Base-by-base conservation (phyloP, 352 stramenopile genomes). In the Globisporangium yorkense region DNA sequence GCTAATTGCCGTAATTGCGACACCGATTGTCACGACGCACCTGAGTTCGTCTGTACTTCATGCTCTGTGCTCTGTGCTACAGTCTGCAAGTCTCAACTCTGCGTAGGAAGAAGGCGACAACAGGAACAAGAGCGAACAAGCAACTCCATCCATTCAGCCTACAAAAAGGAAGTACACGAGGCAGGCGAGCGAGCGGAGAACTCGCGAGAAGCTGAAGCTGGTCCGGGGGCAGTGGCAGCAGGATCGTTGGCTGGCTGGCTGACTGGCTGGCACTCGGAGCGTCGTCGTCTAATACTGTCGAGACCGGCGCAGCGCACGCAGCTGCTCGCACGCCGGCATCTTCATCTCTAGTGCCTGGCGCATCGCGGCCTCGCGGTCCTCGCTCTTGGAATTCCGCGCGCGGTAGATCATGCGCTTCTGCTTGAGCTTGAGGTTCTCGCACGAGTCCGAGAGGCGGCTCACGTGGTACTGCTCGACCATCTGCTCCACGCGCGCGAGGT, bases 341-440 rank as follows among this genome's bases (percentile, higher is more conserved):
- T 88, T 89, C 76, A 94, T 89, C 58, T 90, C 75, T 24, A 93
- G 61, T 45, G 84, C 86, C 62, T 81, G 77, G 15, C 77, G 75
- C 82, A 95, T 90, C 18, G 79, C 80, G 16, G 71, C 68, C 57
- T 93, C 84, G 13, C 80, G 80, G 56, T 91, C 76, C 46, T 92
- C 80, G 54, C 69, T 87, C 45, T 84, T 82, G 18, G 77, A 77
- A 65, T 88, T 92, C 46, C 86, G 80, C 8, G 84, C 86, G 37
- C 82, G 80, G 66, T 94, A 92, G 63, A 95, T 87, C 78, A 90
- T 89, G 41, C 84, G 82, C 71, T 92, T 95, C 63, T 94, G 84
- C 53, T 87, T 87, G 54, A 88, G 59, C 73, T 90, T 89, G 50
- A 86, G 70, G 69, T 79, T 88, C 59, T 95, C 82, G 63, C 86